Conservation (phyloP, 1,284 basidiomycete species). For the Cystobasidium sp. region DNA sequence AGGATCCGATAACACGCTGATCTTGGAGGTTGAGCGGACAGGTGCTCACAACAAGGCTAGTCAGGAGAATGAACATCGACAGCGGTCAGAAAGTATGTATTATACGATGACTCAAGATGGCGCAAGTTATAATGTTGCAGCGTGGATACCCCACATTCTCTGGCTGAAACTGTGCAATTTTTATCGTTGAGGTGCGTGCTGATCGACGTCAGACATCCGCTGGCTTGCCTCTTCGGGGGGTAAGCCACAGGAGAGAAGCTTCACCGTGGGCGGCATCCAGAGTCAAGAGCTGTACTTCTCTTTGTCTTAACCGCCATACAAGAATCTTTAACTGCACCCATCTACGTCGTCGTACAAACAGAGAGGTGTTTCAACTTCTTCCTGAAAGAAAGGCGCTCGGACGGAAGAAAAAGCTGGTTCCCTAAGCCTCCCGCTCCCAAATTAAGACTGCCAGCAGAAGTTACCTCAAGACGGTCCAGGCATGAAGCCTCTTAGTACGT, state of each 20-base stretch:
- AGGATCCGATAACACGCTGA: no score
- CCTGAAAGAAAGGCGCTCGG: neutral
- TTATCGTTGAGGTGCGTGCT: conserved; percentile 21
- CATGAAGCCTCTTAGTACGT: conserved; percentile 24
- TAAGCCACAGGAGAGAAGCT: neutral
- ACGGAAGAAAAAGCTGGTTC: conserved; percentile 1
- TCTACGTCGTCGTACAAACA: neutral
- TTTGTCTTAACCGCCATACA: neutral
- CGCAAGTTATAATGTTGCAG: neutral
- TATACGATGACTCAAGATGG: neutral
- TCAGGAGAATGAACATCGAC: no score
- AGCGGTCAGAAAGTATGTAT: neutral
- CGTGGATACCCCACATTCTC: conserved; percentile 11
- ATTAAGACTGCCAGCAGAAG: neutral
- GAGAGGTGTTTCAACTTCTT: no score
- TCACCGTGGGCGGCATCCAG: neutral
- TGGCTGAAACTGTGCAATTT: neutral
- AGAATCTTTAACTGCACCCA: neutral
- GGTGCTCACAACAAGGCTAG: no score
- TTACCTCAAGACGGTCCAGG: neutral
- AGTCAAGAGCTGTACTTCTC: neutral
- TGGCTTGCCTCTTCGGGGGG: conserved; percentile 22
- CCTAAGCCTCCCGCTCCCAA: neutral
- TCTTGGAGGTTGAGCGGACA: no score
- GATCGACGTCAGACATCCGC: conserved; percentile 23